These are phyloP conservation scores for Collybia mongolica DNA, from an alignment of 768 basidiomycete species.

Conservation along the genomic window DNA sequence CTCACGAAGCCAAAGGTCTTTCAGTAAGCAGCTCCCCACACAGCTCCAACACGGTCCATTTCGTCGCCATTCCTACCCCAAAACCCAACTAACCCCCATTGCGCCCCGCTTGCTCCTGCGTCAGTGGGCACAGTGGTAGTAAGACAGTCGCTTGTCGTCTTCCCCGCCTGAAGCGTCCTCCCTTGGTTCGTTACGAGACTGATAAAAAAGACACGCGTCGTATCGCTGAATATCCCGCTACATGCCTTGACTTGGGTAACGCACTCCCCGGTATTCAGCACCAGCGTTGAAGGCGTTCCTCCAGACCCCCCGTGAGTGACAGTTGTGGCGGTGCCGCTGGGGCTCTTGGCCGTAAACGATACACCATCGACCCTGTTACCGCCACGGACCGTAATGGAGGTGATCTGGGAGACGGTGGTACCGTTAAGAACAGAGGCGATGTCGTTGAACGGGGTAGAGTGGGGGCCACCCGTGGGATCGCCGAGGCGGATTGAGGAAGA, in stretches of 20 bases:
- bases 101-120: constrained; percentile 19
- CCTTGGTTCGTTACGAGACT: constrained; percentile 29
- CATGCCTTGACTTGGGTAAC: constrained; percentile 22
- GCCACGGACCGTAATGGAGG: constrained; percentile 29
- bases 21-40: constrained; percentile 30
- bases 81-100: constrained; percentile 30
- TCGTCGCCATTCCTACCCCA: constrained; percentile 29
- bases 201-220: constrained; percentile 30
- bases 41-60: constrained; percentile 26
- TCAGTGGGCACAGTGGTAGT: constrained; percentile 26
- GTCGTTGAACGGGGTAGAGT: constrained; percentile 30
- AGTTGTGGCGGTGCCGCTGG: constrained; percentile 13
- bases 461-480: constrained; percentile 31
- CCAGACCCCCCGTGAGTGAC: constrained; percentile 33
- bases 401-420: constrained; percentile 21
- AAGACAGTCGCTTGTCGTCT: constrained; percentile 24
- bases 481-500: constrained; percentile 27
- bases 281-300: constrained; percentile 25
- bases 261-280: constrained; percentile 22
- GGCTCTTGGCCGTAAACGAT: constrained; percentile 20
- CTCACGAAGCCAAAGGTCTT: too few species aligned
- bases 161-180: constrained; percentile 23
- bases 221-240: constrained; percentile 20
- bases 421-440: constrained; percentile 17
- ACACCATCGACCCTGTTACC: constrained; percentile 30